Evolutionary conservation across 257 asterid genomes (phyloP).

Genomic region (Paulownia fortunei): DNA sequence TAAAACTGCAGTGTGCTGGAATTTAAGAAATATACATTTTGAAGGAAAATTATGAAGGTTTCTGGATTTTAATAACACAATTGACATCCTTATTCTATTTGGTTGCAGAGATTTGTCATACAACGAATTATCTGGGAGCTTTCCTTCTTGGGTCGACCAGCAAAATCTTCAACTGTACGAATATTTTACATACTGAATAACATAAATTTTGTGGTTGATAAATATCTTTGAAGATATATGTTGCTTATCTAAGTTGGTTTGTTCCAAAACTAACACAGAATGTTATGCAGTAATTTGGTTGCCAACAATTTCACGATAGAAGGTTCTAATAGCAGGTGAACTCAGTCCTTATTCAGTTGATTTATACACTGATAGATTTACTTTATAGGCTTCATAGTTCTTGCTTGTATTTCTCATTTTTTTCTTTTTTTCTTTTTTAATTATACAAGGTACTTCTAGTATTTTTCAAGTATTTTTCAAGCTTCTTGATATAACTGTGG

Average conservation of each 20-base stretch:
- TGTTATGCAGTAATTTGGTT: constrained; percentile 62
- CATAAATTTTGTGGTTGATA: neutral
- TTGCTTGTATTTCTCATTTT: neutral
- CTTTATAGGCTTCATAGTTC: neutral
- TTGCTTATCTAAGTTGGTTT: neutral
- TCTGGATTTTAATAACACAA: neutral
- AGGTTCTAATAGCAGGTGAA: constrained; percentile 58
- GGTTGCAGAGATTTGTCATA: constrained; percentile 74
- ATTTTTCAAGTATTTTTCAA: neutral
- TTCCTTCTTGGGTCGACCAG: constrained; percentile 72
- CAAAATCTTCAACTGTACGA: constrained; percentile 59
- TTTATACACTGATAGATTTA: neutral
- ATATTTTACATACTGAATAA: neutral
- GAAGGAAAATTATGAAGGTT: neutral
- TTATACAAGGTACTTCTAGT: neutral
- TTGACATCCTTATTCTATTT: constrained; percentile 15
- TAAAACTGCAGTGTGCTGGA: neutral
- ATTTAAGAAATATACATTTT: neutral
- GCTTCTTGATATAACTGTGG: constrained; percentile 3
- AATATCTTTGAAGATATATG: neutral
- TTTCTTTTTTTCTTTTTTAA: neutral
- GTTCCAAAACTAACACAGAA: neutral
- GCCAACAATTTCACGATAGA: constrained; percentile 69
- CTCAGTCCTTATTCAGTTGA: neutral
- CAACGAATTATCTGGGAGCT: constrained; percentile 72